Percentiles rank a stretch among this genome's conserved stretches.
These are phyloP conservation scores for Neurospora sp. DNA, from an alignment of 495 filamentous ascomycete species.

Conservation along the genomic window DNA sequence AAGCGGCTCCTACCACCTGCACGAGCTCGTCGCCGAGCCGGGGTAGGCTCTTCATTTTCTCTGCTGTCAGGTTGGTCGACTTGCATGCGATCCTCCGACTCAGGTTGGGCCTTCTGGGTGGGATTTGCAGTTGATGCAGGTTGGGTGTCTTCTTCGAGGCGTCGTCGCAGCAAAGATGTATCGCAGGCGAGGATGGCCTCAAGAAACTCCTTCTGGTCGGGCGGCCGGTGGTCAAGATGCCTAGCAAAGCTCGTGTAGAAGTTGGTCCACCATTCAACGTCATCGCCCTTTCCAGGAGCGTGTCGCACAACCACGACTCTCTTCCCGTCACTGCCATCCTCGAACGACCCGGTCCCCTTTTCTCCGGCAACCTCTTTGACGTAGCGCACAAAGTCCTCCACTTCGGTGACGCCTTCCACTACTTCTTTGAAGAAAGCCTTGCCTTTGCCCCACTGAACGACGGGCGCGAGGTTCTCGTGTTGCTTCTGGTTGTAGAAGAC, in stretches of 20 bases:
- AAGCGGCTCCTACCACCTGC: slow-evolving; percentile 50
- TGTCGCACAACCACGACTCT: slow-evolving; percentile 75
- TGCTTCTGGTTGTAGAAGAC: slow-evolving; percentile 76
- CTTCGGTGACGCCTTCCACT: slow-evolving; percentile 52
- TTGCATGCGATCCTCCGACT: slow-evolving; percentile 18
- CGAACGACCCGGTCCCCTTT: slow-evolving; percentile 54
- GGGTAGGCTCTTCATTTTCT: slow-evolving; percentile 5
- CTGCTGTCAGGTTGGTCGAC: slow-evolving; percentile 15
- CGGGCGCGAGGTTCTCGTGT: slow-evolving; percentile 61
- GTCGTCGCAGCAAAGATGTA: slow-evolving; percentile 54
- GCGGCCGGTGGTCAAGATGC: slow-evolving; percentile 65
- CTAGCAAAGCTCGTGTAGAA: slow-evolving; percentile 58
- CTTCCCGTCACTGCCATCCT: slow-evolving; percentile 51
- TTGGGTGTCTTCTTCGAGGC: slow-evolving; percentile 39
- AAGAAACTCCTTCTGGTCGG: slow-evolving; percentile 87
- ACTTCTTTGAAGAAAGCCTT: slow-evolving; percentile 64
- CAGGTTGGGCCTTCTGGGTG: slow-evolving; percentile 2
- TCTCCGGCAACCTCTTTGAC: slow-evolving; percentile 65
- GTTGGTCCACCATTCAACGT: slow-evolving; percentile 59
- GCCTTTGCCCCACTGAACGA: slow-evolving; percentile 70
- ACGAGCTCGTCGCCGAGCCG: slow-evolving; percentile 16
- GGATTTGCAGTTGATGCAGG: slow-evolving; percentile 1
- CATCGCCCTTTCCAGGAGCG: slow-evolving; percentile 46
- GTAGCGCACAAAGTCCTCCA: slow-evolving; percentile 67
- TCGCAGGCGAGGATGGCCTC: slow-evolving; percentile 79